A percentile compares a stretch with the other conserved stretches of the same genome.
These are phyloP conservation scores for Hymenoscyphus infarciens DNA, from an alignment of 2,329 filamentous ascomycete species.

Conservation along the genomic window DNA sequence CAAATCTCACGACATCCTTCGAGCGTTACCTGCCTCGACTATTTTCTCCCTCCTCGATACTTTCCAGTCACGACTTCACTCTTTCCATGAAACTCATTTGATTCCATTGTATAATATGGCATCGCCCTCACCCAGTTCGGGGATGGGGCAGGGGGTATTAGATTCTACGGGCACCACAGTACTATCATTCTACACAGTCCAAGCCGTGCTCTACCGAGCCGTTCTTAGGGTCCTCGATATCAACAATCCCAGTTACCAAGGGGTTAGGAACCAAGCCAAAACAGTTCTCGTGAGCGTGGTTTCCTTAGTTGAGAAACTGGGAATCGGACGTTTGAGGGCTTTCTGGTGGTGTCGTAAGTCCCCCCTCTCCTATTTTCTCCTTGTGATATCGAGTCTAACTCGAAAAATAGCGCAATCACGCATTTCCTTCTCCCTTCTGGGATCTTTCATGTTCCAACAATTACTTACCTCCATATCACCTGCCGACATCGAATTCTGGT, in stretches of 20 bases:
- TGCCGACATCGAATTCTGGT: slow-evolving; percentile 29
- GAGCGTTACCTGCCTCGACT: slow-evolving; percentile 17
- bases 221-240: slow-evolving; percentile 23
- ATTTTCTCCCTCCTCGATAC: slow-evolving; percentile 21
- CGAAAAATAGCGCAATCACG: slow-evolving; percentile 21
- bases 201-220: slow-evolving; percentile 26
- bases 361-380: neutral
- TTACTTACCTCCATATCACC: slow-evolving; percentile 27
- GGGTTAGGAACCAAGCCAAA: slow-evolving; percentile 20
- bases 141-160: neutral
- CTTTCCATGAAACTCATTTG: slow-evolving; percentile 24
- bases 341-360: slow-evolving; percentile 32
- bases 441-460: slow-evolving; percentile 29
- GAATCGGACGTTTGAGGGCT: slow-evolving; percentile 21
- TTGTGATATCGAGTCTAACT: slow-evolving; percentile 4
- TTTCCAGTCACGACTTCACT: slow-evolving; percentile 22
- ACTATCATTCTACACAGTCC: slow-evolving; percentile 24
- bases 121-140: slow-evolving; percentile 8
- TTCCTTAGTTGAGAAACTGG: slow-evolving; percentile 26
- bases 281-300: slow-evolving; percentile 19
- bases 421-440: slow-evolving; percentile 26
- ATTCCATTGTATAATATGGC: slow-evolving; percentile 19
- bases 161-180: slow-evolving; percentile 23
- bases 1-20: slow-evolving; percentile 24
- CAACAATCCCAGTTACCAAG: slow-evolving; percentile 17